These are phyloP conservation scores for Mycena sanguinolenta DNA, from an alignment of 768 basidiomycete species.

Conservation along the genomic window DNA sequence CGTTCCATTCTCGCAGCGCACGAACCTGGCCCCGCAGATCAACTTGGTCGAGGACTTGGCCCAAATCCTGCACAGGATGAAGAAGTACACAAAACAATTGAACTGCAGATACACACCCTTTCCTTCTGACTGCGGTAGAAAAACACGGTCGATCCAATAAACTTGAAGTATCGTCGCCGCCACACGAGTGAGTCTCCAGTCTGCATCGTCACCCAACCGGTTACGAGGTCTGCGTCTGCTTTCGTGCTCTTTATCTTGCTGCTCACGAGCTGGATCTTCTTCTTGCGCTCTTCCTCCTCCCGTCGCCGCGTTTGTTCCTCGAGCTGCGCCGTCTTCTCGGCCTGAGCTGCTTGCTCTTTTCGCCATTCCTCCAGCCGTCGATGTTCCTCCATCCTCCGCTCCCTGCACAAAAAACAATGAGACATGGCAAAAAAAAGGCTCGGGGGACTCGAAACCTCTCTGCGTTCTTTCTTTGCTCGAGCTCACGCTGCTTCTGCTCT, in stretches of 20 bases:
- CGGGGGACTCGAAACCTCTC: neutral
- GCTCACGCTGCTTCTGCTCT: constrained; percentile 55
- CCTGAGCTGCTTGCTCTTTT: constrained; percentile 58
- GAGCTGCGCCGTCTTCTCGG: constrained; percentile 59
- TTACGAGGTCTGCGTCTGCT: constrained; percentile 50
- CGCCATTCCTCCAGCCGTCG: constrained; percentile 67
- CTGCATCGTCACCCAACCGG: constrained; percentile 76
- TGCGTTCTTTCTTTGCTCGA: constrained; percentile 60
- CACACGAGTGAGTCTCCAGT: constrained; percentile 66
- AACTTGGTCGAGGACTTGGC: constrained; percentile 56
- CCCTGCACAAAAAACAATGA: constrained; percentile 49
- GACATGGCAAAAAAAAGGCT: neutral
- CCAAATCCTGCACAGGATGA: constrained; percentile 51
- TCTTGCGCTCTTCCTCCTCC: constrained; percentile 59
- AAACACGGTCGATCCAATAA: constrained; percentile 59
- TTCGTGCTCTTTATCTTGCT: constrained; percentile 55
- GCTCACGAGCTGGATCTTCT: constrained; percentile 61
- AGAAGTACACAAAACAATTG: neutral
- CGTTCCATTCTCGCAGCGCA: constrained; percentile 71
- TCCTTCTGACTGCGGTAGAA: constrained; percentile 70
- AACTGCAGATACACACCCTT: constrained; percentile 30
- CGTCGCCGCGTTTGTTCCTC: constrained; percentile 57
- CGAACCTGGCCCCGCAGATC: constrained; percentile 61
- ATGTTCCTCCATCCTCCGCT: constrained; percentile 65
- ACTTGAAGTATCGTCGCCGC: constrained; percentile 76